phyloP scores from a whole-genome alignment of 129 eudicot species.

The Lactuca saligna region DNA sequence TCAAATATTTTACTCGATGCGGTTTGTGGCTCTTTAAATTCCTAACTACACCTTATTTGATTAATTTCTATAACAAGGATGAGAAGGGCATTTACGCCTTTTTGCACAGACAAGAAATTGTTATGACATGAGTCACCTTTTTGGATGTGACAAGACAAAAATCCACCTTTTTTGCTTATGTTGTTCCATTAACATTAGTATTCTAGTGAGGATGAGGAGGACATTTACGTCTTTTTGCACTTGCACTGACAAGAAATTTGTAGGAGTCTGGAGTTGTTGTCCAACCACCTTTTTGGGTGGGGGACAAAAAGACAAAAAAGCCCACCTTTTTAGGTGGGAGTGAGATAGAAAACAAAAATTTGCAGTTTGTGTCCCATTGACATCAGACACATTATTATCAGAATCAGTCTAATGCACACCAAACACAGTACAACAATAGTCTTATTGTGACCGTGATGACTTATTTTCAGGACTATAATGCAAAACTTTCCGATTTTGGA shows the following conservation, averaged over 20 bases:
- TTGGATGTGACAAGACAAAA: not conserved
- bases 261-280: too few species aligned
- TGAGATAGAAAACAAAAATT: not conserved
- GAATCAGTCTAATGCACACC: not conserved
- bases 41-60: not conserved
- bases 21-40: constrained; percentile 45
- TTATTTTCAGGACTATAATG: constrained; percentile 69
- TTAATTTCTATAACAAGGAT: too few species aligned
- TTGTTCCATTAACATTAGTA: too few species aligned
- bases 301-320: too few species aligned
- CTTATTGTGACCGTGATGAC: not conserved
- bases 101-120: not conserved
- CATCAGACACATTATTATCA: not conserved
- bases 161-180: not conserved
- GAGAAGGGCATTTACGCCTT: not conserved
- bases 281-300: too few species aligned
- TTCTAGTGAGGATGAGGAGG: too few species aligned
- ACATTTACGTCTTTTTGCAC: not conserved
- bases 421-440: not conserved
- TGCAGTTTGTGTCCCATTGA: not conserved
- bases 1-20: constrained; percentile 81
- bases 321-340: too few species aligned
- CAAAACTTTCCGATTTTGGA: constrained; percentile 97
- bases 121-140: not conserved
- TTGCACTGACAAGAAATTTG: too few species aligned